Conservation (phyloP, 192 early-diverging fungal species). For the Backusella tuberculispora region DNA sequence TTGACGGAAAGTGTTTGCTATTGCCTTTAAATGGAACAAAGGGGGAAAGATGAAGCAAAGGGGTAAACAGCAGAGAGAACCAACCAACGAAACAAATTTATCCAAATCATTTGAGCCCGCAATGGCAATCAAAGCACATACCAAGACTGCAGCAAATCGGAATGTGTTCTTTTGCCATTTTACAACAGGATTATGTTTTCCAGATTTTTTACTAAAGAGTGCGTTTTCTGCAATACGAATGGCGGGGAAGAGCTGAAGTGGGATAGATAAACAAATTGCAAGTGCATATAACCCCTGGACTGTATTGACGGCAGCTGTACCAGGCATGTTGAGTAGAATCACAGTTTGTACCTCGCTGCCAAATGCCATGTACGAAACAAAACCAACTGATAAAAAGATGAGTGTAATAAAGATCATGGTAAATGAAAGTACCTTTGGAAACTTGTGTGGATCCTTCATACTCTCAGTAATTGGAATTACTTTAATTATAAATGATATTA, state of each 20-base stretch:
- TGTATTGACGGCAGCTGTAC: conserved; percentile 55
- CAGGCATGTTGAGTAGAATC: conserved; percentile 82
- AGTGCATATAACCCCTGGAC: conserved; percentile 83
- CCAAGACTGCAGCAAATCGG: conserved; percentile 60
- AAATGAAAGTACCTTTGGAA: conserved; percentile 70
- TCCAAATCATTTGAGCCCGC: conserved; percentile 79
- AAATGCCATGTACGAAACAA: conserved; percentile 77
- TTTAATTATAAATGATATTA: not conserved
- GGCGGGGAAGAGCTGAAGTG: conserved; percentile 84
- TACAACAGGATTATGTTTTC: conserved; percentile 68
- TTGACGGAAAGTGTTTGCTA: conserved; percentile 52
- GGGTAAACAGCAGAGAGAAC: conserved; percentile 73
- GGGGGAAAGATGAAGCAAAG: conserved; percentile 86
- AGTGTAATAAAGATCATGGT: conserved; percentile 70
- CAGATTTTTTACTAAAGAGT: conserved; percentile 64
- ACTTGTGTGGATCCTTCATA: conserved; percentile 85
- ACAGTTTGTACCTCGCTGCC: conserved; percentile 84
- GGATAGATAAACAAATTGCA: conserved; percentile 88
- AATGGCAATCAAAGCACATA: conserved; percentile 70
- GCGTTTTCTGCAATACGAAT: conserved; percentile 83
- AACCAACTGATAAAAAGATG: conserved; percentile 77
- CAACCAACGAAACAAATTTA: conserved; percentile 87
- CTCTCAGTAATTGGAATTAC: conserved; percentile 70
- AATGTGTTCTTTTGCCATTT: conserved; percentile 80
- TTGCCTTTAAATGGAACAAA: conserved; percentile 75